Percentiles rank a stretch among this genome's conserved stretches.
These are phyloP conservation scores for Lentinus tigrinus DNA, from an alignment of 768 basidiomycete species.

Conservation along the genomic window DNA sequence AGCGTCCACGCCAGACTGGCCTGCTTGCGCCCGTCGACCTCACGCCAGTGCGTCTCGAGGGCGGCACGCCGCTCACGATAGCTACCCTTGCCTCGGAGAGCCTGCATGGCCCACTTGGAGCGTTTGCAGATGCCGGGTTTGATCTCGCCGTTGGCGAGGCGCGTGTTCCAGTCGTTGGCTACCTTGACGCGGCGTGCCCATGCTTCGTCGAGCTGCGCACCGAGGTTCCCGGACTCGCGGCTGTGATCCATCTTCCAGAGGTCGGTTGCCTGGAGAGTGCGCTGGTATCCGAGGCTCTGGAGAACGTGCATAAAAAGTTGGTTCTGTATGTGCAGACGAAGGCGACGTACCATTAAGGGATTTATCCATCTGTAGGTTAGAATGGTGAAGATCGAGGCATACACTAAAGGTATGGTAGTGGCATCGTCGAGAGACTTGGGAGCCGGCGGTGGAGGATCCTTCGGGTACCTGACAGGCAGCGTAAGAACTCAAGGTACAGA, in stretches of 20 bases:
- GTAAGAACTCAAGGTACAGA: neutral
- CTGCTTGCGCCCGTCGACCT: conserved; percentile 41
- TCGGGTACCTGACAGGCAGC: conserved; percentile 48
- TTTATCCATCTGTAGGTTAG: conserved; percentile 69
- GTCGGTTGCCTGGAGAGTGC: conserved; percentile 73
- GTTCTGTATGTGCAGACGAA: neutral
- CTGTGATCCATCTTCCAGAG: conserved; percentile 63
- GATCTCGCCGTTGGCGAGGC: conserved; percentile 44
- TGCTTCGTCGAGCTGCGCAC: conserved; percentile 52
- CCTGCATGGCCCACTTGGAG: conserved; percentile 40
- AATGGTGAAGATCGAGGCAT: conserved; percentile 55
- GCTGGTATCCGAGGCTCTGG: conserved; percentile 63
- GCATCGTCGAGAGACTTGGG: conserved; percentile 57
- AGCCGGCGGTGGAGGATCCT: conserved; percentile 55
- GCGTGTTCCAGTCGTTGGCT: conserved; percentile 57
- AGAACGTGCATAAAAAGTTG: neutral
- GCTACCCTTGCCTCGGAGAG: conserved; percentile 15
- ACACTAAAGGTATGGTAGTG: conserved; percentile 54
- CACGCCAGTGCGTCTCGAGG: conserved; percentile 45
- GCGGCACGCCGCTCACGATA: conserved; percentile 24
- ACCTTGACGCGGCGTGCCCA: conserved; percentile 48
- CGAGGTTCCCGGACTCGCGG: conserved; percentile 49
- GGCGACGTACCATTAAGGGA: conserved; percentile 46
- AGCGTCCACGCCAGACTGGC: conserved; percentile 59
- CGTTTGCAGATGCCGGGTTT: conserved; percentile 40